Evolutionary conservation across 441 rosid species (phyloP).

Genomic region (Aquilaria agallochum): DNA sequence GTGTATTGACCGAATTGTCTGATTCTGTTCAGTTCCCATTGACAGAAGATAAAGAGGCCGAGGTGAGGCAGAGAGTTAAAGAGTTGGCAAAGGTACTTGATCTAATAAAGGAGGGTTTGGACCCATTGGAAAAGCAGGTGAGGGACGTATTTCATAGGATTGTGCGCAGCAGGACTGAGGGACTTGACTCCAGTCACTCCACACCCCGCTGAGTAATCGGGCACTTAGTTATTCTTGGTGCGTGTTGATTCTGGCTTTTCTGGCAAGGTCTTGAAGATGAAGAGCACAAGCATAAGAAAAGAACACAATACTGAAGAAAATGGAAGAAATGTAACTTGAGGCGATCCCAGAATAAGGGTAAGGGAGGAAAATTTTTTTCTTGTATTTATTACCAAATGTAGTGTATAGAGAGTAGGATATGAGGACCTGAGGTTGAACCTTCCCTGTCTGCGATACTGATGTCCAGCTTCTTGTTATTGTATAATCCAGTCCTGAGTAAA

Average conservation of each 20-base stretch:
- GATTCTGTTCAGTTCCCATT: constrained; percentile 72
- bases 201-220: constrained; percentile 13
- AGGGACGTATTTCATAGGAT: constrained; percentile 85
- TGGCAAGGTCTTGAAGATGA: not conserved
- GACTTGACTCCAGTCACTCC: constrained; percentile 51
- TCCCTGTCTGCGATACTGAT: constrained; percentile 21
- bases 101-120: constrained; percentile 54
- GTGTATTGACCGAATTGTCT: constrained; percentile 57
- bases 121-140: constrained; percentile 74
- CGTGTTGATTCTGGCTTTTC: constrained; percentile 11
- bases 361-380: constrained; percentile 17
- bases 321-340: constrained; percentile 10
- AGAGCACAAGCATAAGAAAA: not conserved
- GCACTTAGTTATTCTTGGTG: not conserved
- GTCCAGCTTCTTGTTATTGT: constrained; percentile 41
- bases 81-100: constrained; percentile 50
- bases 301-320: constrained; percentile 8
- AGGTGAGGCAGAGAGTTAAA: constrained; percentile 53
- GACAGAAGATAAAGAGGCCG: constrained; percentile 54
- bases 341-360: constrained; percentile 23
- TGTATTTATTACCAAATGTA: constrained; percentile 34
- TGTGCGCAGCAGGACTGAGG: constrained; percentile 76
- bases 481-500: constrained; percentile 35
- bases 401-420: constrained; percentile 45
- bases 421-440: constrained; percentile 26